Base-by-base conservation (phyloP, 2,329 filamentous ascomycete genomes). In the Aspergillus vadensis region DNA sequence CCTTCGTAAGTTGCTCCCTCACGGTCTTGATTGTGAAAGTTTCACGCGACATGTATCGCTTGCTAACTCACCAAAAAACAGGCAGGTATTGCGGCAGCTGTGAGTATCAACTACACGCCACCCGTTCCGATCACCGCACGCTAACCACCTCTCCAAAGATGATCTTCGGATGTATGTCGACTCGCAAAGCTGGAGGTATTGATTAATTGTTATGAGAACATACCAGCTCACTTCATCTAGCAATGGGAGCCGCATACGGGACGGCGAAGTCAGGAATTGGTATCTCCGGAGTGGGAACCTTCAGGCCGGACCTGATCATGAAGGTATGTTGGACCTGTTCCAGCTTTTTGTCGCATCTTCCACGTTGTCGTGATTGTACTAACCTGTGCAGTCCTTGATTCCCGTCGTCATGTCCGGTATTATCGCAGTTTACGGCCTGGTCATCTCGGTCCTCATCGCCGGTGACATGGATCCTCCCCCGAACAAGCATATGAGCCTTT, bases 391-490 rank as follows among this genome's bases (percentile, higher is more conserved):
- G 80, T 82, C 80, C 36, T 72, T 82, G 49, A 81, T 82, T 55
- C 80, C 80, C 30, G 80, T 82, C 56, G 80, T 99, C 82, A 99
- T 99, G 95, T 96, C 95, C 70, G 95, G 95, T 86, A 99, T 99
- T 76, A 92, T 99, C 73, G 95, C 95, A 60, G 95, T 99, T 68
- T 99, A 99, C 81, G 91, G 93, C 55, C 90, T 99, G 69, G 95
- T 99, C 72, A 93, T 99, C 69, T 91, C 94, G 17, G 95, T 99
- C 73, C 86, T 99, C 69, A 99, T 99, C 76, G 91, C 92, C 58
- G 90, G 92, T 78, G 92, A 97, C 76, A 87, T 98, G 76, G 85
- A 84, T 53, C 91, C 92, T 27, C 90, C 89, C 59, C 83, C 85
- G 15, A 80, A 80, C 19, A 81, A 84, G 67, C 83, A 83, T 74